phyloP scores from a whole-genome alignment of 1,284 basidiomycete species.

The Sphaerobolus stellatus region DNA sequence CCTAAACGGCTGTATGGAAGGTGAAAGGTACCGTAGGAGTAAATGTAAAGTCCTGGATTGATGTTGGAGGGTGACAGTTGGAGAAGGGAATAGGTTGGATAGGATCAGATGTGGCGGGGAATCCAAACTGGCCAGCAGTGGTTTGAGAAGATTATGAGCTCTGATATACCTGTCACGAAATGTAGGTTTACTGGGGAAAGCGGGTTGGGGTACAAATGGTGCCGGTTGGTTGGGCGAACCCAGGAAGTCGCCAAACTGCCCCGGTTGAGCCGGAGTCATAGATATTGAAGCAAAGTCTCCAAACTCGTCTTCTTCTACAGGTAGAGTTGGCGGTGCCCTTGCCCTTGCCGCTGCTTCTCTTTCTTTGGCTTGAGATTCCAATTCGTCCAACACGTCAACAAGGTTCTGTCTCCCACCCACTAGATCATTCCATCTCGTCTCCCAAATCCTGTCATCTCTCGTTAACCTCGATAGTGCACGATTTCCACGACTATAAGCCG shows the following conservation, averaged over 20 bases:
- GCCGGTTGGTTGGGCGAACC: slow-evolving; percentile 28
- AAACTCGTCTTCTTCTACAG: slow-evolving; percentile 81
- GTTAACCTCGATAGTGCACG: slow-evolving; percentile 65
- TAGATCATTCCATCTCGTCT: slow-evolving; percentile 63
- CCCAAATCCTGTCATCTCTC: slow-evolving; percentile 74
- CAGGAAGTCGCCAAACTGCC: slow-evolving; percentile 59
- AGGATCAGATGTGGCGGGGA: slow-evolving; percentile 52
- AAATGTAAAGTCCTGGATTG: slow-evolving; percentile 68
- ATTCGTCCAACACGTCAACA: slow-evolving; percentile 54
- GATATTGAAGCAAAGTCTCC: slow-evolving; percentile 75
- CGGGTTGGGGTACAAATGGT: slow-evolving; percentile 16
- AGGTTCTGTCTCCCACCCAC: slow-evolving; percentile 45
- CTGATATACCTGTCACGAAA: slow-evolving; percentile 58
- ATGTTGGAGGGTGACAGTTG: slow-evolving; percentile 41
- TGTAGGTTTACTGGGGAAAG: slow-evolving; percentile 31
- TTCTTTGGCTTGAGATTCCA: slow-evolving; percentile 48
- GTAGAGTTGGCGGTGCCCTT: slow-evolving; percentile 53
- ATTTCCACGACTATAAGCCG: slow-evolving; percentile 67
- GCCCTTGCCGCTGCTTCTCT: slow-evolving; percentile 38
- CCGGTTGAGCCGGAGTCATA: slow-evolving; percentile 41
- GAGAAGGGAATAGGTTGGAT: slow-evolving; percentile 55
- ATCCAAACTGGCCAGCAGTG: slow-evolving; percentile 51
- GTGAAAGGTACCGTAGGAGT: slow-evolving; percentile 72
- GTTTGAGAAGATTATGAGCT: slow-evolving; percentile 63
- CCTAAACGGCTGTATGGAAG: slow-evolving; percentile 61